Conservation (phyloP, 192 early-diverging fungal genomes). For the Linnemannia hyalina region DNA sequence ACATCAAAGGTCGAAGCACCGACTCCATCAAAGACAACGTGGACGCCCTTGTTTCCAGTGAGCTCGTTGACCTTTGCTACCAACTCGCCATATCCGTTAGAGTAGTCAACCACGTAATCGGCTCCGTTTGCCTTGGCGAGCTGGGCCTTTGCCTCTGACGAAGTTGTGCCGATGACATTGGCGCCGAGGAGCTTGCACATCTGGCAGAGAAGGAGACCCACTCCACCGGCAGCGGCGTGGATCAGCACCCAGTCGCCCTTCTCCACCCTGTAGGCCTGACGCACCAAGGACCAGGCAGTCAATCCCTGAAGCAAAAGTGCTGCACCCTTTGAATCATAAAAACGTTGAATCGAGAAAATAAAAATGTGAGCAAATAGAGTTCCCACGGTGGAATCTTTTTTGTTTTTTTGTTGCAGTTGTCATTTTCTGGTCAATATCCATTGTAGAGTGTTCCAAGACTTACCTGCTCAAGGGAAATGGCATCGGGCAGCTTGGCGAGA, state of each 20-base stretch:
- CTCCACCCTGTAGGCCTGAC: conserved; percentile 78
- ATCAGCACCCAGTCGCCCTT: conserved; percentile 85
- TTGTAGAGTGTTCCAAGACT: background rate
- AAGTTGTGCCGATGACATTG: conserved; percentile 89
- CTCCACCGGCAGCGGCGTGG: conserved; percentile 93
- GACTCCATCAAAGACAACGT: conserved; percentile 92
- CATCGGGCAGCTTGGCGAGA: conserved; percentile 59
- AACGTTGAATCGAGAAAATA: conserved; percentile 80
- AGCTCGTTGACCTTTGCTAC: conserved; percentile 77
- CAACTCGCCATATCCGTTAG: conserved; percentile 68
- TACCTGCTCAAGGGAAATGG: conserved; percentile 35
- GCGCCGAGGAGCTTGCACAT: conserved; percentile 83
- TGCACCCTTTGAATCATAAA: conserved; percentile 16
- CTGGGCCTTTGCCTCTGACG: conserved; percentile 77
- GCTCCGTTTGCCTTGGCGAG: conserved; percentile 73
- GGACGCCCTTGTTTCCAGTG: conserved; percentile 79
- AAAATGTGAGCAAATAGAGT: conserved; percentile 60
- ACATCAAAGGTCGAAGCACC: conserved; percentile 89
- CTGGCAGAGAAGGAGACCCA: conserved; percentile 85
- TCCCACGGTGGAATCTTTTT: conserved; percentile 29
- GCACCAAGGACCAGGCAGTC: conserved; percentile 83
- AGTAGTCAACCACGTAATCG: conserved; percentile 82
- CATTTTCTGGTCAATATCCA: background rate
- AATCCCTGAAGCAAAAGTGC: conserved; percentile 80
- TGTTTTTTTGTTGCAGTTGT: background rate